Evolutionary conservation across 176 grass and related monocot genomes (phyloP), one percentile per base, ranked within the genome.

Genomic region (Carex parvula): DNA sequence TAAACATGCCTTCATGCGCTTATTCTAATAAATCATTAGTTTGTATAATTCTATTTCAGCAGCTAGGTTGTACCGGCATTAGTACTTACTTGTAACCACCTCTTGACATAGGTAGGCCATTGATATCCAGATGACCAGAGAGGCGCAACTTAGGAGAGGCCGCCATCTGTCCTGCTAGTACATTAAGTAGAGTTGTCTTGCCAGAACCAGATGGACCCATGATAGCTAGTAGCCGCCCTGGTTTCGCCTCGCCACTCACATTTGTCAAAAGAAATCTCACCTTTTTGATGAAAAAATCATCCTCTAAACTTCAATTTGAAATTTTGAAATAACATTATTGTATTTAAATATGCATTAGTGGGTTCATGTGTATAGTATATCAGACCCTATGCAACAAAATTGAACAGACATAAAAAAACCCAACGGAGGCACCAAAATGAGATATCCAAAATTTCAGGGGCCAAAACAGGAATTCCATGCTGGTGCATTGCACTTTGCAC

Each of bases 151-250:
- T 82, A 75, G 91, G 83, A 2, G 89, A 95, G 15, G 88, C 89
- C 1, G 88, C 18, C 67, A 98, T 89, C 86, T 98, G 93, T 61
- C 91, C 91, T 17, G 93, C 96, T 16, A 99, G 88, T 64, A 99
- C 91, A 84, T 95, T 95, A 84, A 98, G 93, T 79, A 95, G 84
- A 15, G 96, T 95, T 3, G 96, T 95, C 85, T 98, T 98, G 29
- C 96, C 93, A 0, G 96, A 95, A 2, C 96, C 96, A 0, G 96
- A 95, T 1, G 96, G 91, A 39, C 95, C 95, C 95, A 98, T 98
- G 63, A 98, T 86, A 32, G 92, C 92, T 4, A 95, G 68, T 71
- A 98, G 84, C 81, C 91, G 87, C 81, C 95, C 95, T 0, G 95
- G 89, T 84, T 90, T 98, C 0, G 92, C 95, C 88, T 93, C 88